phyloP scores from a whole-genome alignment of 139 green algal species.

The Zygnema circumcarinatum region DNA sequence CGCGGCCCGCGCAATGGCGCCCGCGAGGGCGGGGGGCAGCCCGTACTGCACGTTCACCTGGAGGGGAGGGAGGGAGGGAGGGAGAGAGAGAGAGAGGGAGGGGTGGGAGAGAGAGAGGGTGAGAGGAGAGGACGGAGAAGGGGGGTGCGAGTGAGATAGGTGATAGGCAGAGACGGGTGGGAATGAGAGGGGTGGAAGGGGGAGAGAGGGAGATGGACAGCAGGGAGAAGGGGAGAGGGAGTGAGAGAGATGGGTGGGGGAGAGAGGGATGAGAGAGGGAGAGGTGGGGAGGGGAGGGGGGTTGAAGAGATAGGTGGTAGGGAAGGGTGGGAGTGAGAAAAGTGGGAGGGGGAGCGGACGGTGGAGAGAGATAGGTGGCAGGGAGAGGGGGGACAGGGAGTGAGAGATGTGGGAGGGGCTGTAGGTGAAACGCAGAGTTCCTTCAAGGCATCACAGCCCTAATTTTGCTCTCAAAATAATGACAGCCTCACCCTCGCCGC shows the following conservation, averaged over 20 bases:
- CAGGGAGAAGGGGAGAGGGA: not conserved
- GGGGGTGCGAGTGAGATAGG: too few species aligned
- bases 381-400: not conserved
- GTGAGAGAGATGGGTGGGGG: not conserved
- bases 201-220: not conserved
- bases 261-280: not conserved
- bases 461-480: too few species aligned
- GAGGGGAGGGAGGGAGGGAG: not conserved
- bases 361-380: not conserved
- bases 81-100: too few species aligned
- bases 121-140: too few species aligned
- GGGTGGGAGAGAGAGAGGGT: too few species aligned
- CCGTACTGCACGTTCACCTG: conserved; percentile 64
- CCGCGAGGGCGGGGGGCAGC: conserved; percentile 47
- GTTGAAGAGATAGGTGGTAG: not conserved
- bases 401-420: too few species aligned
- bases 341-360: not conserved
- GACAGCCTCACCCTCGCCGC: conserved; percentile 54
- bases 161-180: too few species aligned
- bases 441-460: too few species aligned
- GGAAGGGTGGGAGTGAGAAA: not conserved
- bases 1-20: conserved; percentile 51
- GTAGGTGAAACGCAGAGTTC: too few species aligned
- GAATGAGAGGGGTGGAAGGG: too few species aligned
- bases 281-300: not conserved